Evolutionary conservation across 2,329 filamentous ascomycete genomes (phyloP), one percentile per base, ranked within the genome.

Genomic region (Fusarium annulatum): DNA sequence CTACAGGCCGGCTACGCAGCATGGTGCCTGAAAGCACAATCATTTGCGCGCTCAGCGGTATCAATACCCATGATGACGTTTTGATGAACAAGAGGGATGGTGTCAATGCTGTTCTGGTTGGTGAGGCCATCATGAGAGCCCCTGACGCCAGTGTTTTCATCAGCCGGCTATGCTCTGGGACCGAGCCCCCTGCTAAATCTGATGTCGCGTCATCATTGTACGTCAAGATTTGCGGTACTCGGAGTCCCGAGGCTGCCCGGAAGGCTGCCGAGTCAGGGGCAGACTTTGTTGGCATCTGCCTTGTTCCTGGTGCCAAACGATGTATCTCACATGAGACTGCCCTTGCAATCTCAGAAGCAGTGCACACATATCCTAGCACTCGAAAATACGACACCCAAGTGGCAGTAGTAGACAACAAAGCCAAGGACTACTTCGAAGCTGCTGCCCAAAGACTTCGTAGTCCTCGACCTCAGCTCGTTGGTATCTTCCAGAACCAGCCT

Each of bases 201-300:
- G 77, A 79, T n/a, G 79, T 75, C 33, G 72, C 82, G 34, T 82
- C 84, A 21, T 82, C 86, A 26, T 86, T 94, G 2, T 86, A 96
- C 36, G 95, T 98, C 74, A 99, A 99, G 85, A 97, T 99, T 30
- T 99, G 96, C 81, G 96, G 96, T 10, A 98, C 95, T 14, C 89
- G 96, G 65, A 94, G 90, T 67, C 88, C 91, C 15, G 94, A 97
- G 79, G 94, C 92, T 21, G 96, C 96, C 10, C 86, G 89, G 62
- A 89, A 91, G 70, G 96, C 96, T 21, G 90, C 97, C 52, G 91
- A 95, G 79, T 92, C 94, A 43, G 95, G 95, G 33, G 96, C 96
- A 38, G 95, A 99, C 82, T 86, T 98, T 74, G 90, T 99, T 58
- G 96, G 96, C 70, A 97, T 99, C 77, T 97, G 97, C 64, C 86